Evolutionary conservation across 768 basidiomycete genomes (phyloP).

Genomic region (Trametes maxima): DNA sequence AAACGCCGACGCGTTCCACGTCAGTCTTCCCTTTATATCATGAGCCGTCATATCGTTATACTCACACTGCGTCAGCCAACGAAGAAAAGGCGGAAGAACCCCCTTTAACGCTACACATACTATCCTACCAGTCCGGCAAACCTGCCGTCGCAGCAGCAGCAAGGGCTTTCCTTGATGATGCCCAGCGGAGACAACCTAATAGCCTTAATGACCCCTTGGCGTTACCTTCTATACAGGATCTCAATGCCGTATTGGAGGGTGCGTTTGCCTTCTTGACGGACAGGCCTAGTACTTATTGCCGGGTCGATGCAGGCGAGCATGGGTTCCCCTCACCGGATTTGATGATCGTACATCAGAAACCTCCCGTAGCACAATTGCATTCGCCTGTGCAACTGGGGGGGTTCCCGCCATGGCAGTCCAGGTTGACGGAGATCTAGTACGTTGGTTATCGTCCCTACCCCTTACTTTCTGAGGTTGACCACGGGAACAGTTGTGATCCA

Average conservation of each 20-base stretch:
- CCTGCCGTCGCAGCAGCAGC: conserved; percentile 62
- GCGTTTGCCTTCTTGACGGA: neutral
- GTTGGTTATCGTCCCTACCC: conserved; percentile 29
- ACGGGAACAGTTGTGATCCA: conserved; percentile 24
- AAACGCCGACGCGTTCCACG: conserved; percentile 29
- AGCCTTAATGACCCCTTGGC: neutral
- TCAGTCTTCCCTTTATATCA: conserved; percentile 10
- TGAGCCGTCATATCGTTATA: neutral
- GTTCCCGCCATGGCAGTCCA: conserved; percentile 87
- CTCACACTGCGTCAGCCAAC: neutral
- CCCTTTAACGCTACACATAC: conserved; percentile 53
- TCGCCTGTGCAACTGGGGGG: conserved; percentile 67
- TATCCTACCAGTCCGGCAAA: conserved; percentile 64
- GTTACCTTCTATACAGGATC: conserved; percentile 36
- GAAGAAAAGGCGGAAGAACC: neutral
- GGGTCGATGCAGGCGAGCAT: conserved; percentile 42
- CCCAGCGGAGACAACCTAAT: conserved; percentile 14
- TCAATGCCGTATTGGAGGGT: conserved; percentile 68
- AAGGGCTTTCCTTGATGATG: conserved; percentile 42
- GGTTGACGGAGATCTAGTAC: conserved; percentile 79
- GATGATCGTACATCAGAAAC: conserved; percentile 69
- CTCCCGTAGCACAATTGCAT: conserved; percentile 37
- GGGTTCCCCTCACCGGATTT: conserved; percentile 73
- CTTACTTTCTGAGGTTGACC: neutral
- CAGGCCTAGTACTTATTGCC: neutral